Conservation (phyloP, 2,329 filamentous ascomycete species). For the Paraphaeosphaeria sporulosa region DNA sequence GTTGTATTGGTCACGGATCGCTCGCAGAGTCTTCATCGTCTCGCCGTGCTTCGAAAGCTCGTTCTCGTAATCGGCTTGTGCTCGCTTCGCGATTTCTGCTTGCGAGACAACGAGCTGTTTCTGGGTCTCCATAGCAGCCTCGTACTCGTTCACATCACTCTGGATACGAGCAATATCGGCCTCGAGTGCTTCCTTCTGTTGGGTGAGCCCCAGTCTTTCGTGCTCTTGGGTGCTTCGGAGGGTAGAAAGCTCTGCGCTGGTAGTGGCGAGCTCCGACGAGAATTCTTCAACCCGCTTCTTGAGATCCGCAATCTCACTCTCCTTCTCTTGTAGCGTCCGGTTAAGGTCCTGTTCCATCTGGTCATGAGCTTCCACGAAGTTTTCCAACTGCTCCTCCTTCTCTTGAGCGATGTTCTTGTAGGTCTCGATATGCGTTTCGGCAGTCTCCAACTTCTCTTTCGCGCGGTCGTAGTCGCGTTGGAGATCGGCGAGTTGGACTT, state of each 20-base stretch:
- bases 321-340: conserved; percentile 75
- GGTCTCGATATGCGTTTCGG: conserved; percentile 81
- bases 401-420: conserved; percentile 88
- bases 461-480: conserved; percentile 86
- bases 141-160: conserved; percentile 81
- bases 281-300: conserved; percentile 85
- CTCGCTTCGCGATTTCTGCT: conserved; percentile 89
- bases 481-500: conserved; percentile 82
- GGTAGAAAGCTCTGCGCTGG: conserved; percentile 81
- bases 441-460: conserved; percentile 79
- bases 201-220: conserved; percentile 71
- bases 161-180: conserved; percentile 81
- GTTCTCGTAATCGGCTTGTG: conserved; percentile 93
- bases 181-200: conserved; percentile 82
- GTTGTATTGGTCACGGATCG: conserved; percentile 80
- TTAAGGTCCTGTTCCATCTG: conserved; percentile 79
- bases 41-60: conserved; percentile 96
- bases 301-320: conserved; percentile 79
- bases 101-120: conserved; percentile 92
- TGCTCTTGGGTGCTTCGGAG: conserved; percentile 84
- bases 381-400: conserved; percentile 86
- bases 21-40: conserved; percentile 85
- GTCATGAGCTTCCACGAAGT: conserved; percentile 80
- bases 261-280: conserved; percentile 78
- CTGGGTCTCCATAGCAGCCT: conserved; percentile 81